Evolutionary conservation across 192 early-diverging fungal genomes (phyloP).

Genomic region (Coemansia asiatica): DNA sequence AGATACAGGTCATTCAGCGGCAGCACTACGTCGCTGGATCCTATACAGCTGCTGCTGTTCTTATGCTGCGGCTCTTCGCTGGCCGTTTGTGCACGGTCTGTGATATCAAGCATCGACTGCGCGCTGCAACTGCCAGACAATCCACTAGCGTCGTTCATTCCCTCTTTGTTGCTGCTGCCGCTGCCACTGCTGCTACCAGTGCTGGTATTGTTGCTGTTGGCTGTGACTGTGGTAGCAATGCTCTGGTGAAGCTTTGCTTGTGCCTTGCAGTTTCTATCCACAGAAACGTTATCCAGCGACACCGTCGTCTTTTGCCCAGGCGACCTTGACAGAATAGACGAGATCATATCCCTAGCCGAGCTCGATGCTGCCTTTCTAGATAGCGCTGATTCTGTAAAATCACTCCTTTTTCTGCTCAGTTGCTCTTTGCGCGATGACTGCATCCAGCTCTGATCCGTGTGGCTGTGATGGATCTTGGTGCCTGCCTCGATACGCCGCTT

Average conservation of each 20-base stretch:
- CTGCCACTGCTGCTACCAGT: constrained; percentile 1
- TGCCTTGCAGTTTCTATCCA: background rate
- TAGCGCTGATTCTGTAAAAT: no score
- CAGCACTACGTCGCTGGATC: constrained; percentile 19
- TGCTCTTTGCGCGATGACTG: background rate
- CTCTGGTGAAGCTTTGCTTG: background rate
- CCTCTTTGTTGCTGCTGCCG: constrained; percentile 9
- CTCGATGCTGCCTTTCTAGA: background rate
- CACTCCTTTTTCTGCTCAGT: background rate
- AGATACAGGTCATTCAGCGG: constrained; percentile 49
- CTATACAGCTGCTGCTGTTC: constrained; percentile 1
- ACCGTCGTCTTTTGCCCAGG: background rate
- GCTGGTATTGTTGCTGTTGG: background rate
- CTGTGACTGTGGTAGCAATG: background rate
- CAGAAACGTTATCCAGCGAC: background rate
- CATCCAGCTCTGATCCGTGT: background rate
- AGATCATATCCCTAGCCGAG: background rate
- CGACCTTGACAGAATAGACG: background rate
- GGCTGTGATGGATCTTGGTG: background rate
- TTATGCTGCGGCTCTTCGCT: background rate
- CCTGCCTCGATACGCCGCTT: background rate
- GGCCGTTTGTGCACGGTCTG: background rate
- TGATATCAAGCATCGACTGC: constrained; percentile 36
- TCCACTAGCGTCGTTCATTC: background rate
- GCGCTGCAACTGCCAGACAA: constrained; percentile 21